These are phyloP conservation scores for Periconia sp. DNA, from an alignment of 2,329 filamentous ascomycete species.

Conservation along the genomic window DNA sequence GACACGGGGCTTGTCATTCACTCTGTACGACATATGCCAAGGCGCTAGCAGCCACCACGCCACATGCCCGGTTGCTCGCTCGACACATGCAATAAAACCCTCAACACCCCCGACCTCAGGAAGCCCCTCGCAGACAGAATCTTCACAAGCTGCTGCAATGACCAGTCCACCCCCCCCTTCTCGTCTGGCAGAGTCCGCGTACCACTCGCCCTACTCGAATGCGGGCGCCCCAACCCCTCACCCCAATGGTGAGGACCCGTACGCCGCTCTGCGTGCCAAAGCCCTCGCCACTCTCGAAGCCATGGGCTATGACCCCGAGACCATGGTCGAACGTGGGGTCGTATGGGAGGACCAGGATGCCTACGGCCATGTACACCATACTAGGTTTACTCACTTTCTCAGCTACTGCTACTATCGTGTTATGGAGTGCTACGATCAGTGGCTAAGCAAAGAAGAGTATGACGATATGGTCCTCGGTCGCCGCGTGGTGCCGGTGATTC, in stretches of 20 bases:
- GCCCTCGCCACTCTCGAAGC: conserved; percentile 17
- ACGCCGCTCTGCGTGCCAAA: conserved; percentile 13
- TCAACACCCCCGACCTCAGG: no score
- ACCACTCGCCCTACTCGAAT: conserved; percentile 21
- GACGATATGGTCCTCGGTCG: conserved; percentile 17
- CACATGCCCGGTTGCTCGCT: no score
- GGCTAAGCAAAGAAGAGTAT: conserved; percentile 19
- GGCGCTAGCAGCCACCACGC: no score
- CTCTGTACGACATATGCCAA: no score
- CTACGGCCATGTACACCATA: conserved; percentile 24
- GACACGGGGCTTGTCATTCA: no score
- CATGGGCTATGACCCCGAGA: conserved; percentile 24
- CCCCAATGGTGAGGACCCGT: conserved; percentile 20
- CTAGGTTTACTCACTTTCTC: conserved; percentile 21
- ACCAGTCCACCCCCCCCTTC: conserved; percentile 7
- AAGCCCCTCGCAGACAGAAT: no score
- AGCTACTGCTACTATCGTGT: conserved; percentile 17
- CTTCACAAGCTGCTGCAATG: no score
- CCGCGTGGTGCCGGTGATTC: conserved; percentile 16
- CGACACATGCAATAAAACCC: no score
- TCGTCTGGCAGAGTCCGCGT: conserved; percentile 20
- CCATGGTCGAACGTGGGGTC: conserved; percentile 24
- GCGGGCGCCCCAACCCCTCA: conserved; percentile 16
- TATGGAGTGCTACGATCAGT: conserved; percentile 25
- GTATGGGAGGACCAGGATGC: conserved; percentile 27